Evolutionary conservation across 306 rosid genomes (phyloP).

Genomic region (Arachis stenosperma): DNA sequence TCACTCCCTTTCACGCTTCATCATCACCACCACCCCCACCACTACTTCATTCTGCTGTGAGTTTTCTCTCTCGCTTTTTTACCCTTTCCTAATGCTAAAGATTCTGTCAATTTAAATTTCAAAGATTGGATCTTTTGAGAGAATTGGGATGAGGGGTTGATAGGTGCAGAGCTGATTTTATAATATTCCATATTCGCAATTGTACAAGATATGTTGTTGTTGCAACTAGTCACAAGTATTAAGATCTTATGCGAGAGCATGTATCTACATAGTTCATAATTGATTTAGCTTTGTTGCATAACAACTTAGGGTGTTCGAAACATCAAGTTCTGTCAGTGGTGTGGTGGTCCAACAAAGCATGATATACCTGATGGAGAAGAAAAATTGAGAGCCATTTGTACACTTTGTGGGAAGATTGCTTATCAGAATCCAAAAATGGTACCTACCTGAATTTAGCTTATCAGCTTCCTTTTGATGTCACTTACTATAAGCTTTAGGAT

Average conservation of each 20-base stretch:
- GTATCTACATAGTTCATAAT: neutral
- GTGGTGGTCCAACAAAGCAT: slow-evolving; percentile 83
- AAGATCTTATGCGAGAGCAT: neutral
- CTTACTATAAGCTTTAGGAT: slow-evolving; percentile 28
- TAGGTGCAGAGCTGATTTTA: neutral
- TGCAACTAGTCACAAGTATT: neutral
- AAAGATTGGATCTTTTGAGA: neutral
- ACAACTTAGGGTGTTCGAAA: slow-evolving; percentile 61
- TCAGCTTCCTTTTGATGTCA: slow-evolving; percentile 36
- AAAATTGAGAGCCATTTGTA: slow-evolving; percentile 78
- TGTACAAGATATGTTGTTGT: neutral
- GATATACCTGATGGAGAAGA: slow-evolving; percentile 82
- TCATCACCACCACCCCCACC: slow-evolving; percentile 45
- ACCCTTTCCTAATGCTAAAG: neutral
- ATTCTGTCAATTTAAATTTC: neutral
- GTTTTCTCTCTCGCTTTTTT: slow-evolving; percentile 16
- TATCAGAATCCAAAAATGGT: slow-evolving; percentile 98
- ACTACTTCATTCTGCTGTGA: slow-evolving; percentile 51
- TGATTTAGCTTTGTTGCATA: neutral
- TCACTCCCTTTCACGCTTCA: slow-evolving; percentile 50
- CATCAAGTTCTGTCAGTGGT: slow-evolving; percentile 83
- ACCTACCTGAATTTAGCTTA: slow-evolving; percentile 11
- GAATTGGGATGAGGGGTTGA: neutral
- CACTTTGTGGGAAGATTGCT: slow-evolving; percentile 74
- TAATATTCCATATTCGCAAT: neutral